Conservation (phyloP, 2,329 filamentous ascomycete genomes). For the Teratosphaeriaceae sp. region DNA sequence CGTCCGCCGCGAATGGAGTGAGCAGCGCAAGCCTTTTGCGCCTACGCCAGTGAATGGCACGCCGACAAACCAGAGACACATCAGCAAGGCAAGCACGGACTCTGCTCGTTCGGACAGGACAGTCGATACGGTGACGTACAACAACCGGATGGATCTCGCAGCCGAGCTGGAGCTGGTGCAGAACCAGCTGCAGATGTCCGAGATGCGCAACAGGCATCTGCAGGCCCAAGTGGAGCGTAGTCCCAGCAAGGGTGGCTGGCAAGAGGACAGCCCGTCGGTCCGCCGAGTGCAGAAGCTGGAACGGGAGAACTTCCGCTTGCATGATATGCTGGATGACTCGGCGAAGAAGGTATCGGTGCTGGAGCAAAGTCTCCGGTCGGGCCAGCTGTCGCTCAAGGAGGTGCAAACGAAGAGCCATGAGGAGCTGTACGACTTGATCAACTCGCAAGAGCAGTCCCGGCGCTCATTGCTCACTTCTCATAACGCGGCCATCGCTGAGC, state of each 20-base stretch:
- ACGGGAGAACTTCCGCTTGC: constrained; percentile 81
- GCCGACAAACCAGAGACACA: constrained; percentile 62
- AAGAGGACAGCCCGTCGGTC: constrained; percentile 71
- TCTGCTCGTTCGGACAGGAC: constrained; percentile 81
- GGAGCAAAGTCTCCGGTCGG: constrained; percentile 79
- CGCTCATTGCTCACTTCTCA: constrained; percentile 75
- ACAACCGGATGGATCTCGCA: constrained; percentile 84
- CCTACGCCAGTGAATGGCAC: constrained; percentile 55
- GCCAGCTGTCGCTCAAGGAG: constrained; percentile 82
- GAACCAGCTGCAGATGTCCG: constrained; percentile 85
- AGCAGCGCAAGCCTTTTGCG: constrained; percentile 58
- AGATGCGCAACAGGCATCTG: constrained; percentile 93
- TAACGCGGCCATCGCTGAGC: constrained; percentile 76
- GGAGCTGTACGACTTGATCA: constrained; percentile 86
- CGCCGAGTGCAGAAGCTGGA: constrained; percentile 86
- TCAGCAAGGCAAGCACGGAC: constrained; percentile 61
- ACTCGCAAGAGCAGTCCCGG: constrained; percentile 85
- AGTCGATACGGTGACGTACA: constrained; percentile 74
- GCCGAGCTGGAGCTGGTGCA: constrained; percentile 87
- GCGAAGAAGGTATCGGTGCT: constrained; percentile 83
- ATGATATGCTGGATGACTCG: constrained; percentile 93
- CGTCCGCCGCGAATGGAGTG: constrained; percentile 54
- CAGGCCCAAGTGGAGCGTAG: constrained; percentile 75
- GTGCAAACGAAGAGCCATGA: constrained; percentile 91
- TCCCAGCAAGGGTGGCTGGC: constrained; percentile 51